Evolutionary conservation across 257 asterid species (phyloP), one percentile per base, ranked within the genome.

Genomic region (Penstemon barbatus): DNA sequence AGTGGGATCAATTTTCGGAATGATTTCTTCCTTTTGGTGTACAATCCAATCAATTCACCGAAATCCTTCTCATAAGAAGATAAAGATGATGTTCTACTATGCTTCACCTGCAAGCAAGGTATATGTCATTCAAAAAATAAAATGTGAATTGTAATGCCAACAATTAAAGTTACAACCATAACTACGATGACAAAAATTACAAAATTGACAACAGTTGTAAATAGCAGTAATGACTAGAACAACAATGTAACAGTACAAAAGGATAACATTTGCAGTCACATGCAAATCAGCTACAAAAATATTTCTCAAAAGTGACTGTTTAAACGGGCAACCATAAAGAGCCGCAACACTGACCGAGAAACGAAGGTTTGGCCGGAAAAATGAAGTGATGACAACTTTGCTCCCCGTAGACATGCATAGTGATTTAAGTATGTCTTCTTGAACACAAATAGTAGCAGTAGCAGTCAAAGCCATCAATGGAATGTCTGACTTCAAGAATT

Each of bases 401-500:
- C 85, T 74, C 60, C 74, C 83, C 44, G 76, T 70, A 50, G 90
- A 79, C 95, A 86, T 82, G 80, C 83, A 65, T 66, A 89, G 76
- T 68, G 96, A 86, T 85, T 89, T 84, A 66, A 86, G 73, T 81
- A 89, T 89, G 79, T 89, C 95, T 72, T 82, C 88, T 63, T 89
- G 88, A 72, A 89, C 95, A 58, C 76, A 52, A 50, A 71, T 69
- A 61, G 96, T 87, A 58, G 95, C 96, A 68, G 95, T 86, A 66
- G 92, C 92, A 69, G 95, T 86, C 83, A 89, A 74, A 63, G 96
- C 95, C 96, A 89, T 85, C 62, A 87, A 60, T 15, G 96, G 96
- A 68, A 89, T 80, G 80, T 89, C 90, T 82, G 70, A 85, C 78
- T 80, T 82, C 77, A 87, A 82, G 80, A 71, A 82, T 77, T 79